phyloP scores from a whole-genome alignment of 768 basidiomycete species.

The Favolaschia claudopus region DNA sequence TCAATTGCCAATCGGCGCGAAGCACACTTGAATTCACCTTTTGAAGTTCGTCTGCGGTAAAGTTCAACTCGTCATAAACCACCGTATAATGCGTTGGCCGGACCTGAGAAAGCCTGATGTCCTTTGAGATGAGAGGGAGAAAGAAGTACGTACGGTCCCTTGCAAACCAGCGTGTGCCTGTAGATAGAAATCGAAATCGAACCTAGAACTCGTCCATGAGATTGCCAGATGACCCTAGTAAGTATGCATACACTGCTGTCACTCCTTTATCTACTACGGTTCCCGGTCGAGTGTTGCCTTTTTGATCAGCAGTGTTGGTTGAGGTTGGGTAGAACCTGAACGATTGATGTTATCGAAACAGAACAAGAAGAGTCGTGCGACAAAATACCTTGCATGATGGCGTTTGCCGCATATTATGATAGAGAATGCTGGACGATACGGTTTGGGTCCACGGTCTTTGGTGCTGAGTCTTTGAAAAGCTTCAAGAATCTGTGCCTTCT shows the following conservation, averaged over 20 bases:
- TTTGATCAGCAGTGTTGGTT: conserved; percentile 57
- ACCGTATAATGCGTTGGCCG: conserved; percentile 82
- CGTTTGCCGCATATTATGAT: conserved; percentile 87
- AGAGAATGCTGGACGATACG: conserved; percentile 69
- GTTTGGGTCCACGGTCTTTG: conserved; percentile 41
- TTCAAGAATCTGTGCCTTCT: conserved; percentile 66
- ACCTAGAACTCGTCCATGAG: conserved; percentile 40
- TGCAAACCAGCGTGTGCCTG: conserved; percentile 81
- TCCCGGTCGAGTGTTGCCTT: conserved; percentile 82
- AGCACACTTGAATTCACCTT: not conserved
- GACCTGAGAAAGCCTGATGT: conserved; percentile 28
- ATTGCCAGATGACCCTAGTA: conserved; percentile 24
- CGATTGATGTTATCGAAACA: not conserved
- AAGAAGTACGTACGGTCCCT: conserved; percentile 50
- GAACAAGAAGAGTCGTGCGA: conserved; percentile 34
- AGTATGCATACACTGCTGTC: conserved; percentile 62
- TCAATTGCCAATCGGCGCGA: not conserved
- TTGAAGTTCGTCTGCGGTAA: conserved; percentile 78
- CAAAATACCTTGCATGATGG: conserved; percentile 60
- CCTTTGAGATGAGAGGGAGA: not conserved
- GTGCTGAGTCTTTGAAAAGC: conserved; percentile 64
- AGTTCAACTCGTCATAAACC: conserved; percentile 76
- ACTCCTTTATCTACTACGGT: conserved; percentile 84
- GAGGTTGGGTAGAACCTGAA: conserved; percentile 64
- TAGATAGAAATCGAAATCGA: conserved; percentile 72